phyloP scores from a whole-genome alignment of 805 yeast species.

The Saturnispora ahearnii region DNA sequence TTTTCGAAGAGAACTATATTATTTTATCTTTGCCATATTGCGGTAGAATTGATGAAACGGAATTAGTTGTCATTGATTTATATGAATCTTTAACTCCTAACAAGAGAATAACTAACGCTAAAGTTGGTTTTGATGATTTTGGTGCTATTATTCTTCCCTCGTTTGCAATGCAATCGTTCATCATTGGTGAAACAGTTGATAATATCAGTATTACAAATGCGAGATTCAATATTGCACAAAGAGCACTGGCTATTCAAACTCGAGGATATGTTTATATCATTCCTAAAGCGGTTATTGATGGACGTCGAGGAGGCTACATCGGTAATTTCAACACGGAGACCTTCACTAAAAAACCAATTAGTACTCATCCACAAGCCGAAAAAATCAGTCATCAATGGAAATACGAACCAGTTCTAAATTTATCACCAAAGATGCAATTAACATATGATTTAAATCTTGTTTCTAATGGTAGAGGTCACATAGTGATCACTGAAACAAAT shows the following conservation, averaged over 20 bases:
- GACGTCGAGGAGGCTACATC: constrained; percentile 43
- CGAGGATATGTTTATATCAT: constrained; percentile 55
- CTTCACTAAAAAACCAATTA: constrained; percentile 24
- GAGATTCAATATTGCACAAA: constrained; percentile 56
- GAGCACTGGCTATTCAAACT: constrained; percentile 53
- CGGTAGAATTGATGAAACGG: constrained; percentile 35
- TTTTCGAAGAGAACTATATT: constrained; percentile 79
- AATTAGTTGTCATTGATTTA: constrained; percentile 66
- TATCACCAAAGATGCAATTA: constrained; percentile 40
- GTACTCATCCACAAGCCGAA: constrained; percentile 26
- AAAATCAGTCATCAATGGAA: constrained; percentile 50
- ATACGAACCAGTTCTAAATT: constrained; percentile 54
- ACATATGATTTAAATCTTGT: constrained; percentile 43
- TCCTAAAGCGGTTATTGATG: constrained; percentile 63
- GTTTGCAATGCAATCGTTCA: constrained; percentile 46
- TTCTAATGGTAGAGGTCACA: constrained; percentile 14
- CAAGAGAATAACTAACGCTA: constrained; percentile 23
- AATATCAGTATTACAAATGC: constrained; percentile 48
- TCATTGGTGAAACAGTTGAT: constrained; percentile 40
- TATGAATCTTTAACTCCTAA: constrained; percentile 59
- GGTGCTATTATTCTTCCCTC: constrained; percentile 33
- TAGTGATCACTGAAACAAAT: constrained; percentile 49
- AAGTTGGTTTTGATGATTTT: constrained; percentile 15
- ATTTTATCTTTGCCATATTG: constrained; percentile 54
- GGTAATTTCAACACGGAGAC: constrained; percentile 33